A percentile compares a stretch with the other conserved stretches of the same genome.
phyloP scores from a whole-genome alignment of 1,139 yeast species.

The Pichia sp. region DNA sequence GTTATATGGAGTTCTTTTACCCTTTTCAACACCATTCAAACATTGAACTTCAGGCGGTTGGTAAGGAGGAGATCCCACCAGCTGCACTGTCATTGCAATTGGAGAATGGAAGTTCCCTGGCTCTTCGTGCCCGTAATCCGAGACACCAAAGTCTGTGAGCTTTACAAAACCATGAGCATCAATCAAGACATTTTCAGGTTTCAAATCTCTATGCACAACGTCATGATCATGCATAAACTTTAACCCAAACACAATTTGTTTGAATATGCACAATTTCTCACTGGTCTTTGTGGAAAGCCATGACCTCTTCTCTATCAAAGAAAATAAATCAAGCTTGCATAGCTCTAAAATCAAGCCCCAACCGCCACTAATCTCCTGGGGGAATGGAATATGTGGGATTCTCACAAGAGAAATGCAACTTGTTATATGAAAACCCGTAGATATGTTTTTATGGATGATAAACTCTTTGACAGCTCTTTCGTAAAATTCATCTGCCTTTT shows the following conservation, averaged over 20 bases:
- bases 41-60: slow-evolving; percentile 74
- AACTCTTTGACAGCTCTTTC: slow-evolving; percentile 61
- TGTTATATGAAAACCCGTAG: slow-evolving; percentile 56
- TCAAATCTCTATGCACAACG: slow-evolving; percentile 60
- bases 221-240: slow-evolving; percentile 52
- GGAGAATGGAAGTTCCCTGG: slow-evolving; percentile 50
- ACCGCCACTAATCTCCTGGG: slow-evolving; percentile 50
- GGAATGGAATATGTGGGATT: slow-evolving; percentile 42
- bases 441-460: slow-evolving; percentile 49
- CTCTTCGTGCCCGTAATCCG: slow-evolving; percentile 55
- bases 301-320: slow-evolving; percentile 40
- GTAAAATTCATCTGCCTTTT: slow-evolving; percentile 63
- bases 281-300: slow-evolving; percentile 34
- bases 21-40: slow-evolving; percentile 35
- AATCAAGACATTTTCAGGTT: slow-evolving; percentile 58
- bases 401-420: slow-evolving; percentile 50
- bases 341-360: slow-evolving; percentile 74
- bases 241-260: slow-evolving; percentile 49
- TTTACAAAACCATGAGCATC: slow-evolving; percentile 58
- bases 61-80: slow-evolving; percentile 79
- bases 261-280: slow-evolving; percentile 58
- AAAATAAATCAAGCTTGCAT: slow-evolving; percentile 53
- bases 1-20: slow-evolving; percentile 46
- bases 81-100: slow-evolving; percentile 41
- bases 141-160: slow-evolving; percentile 73